A percentile compares a stretch with the other conserved stretches of the same genome.
These are phyloP conservation scores for Suillus alpinus DNA, from an alignment of 768 basidiomycete species.

Conservation along the genomic window DNA sequence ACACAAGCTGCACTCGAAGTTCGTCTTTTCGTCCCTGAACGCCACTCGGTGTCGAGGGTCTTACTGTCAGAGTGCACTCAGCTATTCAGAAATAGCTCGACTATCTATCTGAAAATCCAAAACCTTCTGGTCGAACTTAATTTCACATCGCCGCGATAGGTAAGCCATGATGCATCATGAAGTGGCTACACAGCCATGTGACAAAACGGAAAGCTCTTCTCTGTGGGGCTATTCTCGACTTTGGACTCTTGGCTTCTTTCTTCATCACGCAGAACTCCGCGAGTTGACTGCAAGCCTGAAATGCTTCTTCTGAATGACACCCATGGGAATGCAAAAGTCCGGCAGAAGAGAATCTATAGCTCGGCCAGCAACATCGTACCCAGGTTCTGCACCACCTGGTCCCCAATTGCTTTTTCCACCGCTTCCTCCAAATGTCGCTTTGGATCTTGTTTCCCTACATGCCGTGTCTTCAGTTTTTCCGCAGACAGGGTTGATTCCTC, in stretches of 20 bases:
- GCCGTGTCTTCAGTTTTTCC: constrained; percentile 94
- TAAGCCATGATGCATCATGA: not conserved
- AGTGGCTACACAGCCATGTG: not conserved
- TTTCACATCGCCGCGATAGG: not conserved
- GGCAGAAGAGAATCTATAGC: constrained; percentile 45
- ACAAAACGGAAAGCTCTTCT: not conserved
- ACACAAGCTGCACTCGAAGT: not conserved
- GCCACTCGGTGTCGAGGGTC: not conserved
- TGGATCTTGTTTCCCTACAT: constrained; percentile 97
- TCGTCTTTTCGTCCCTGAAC: not conserved
- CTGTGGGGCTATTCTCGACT: not conserved
- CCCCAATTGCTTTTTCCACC: constrained; percentile 96
- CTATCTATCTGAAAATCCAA: not conserved
- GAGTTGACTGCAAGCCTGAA: not conserved
- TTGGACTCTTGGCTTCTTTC: not conserved
- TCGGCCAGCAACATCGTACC: constrained; percentile 95
- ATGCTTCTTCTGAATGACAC: not conserved
- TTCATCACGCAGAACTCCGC: not conserved
- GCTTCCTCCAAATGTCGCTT: constrained; percentile 97
- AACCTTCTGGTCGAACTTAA: constrained; percentile 1
- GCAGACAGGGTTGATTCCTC: constrained; percentile 94
- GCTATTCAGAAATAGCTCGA: not conserved
- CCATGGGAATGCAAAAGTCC: constrained; percentile 13
- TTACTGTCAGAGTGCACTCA: not conserved
- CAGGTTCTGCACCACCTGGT: constrained; percentile 93